Conservation (phyloP, 2,329 filamentous ascomycete genomes). For the Fusarium piperis region DNA sequence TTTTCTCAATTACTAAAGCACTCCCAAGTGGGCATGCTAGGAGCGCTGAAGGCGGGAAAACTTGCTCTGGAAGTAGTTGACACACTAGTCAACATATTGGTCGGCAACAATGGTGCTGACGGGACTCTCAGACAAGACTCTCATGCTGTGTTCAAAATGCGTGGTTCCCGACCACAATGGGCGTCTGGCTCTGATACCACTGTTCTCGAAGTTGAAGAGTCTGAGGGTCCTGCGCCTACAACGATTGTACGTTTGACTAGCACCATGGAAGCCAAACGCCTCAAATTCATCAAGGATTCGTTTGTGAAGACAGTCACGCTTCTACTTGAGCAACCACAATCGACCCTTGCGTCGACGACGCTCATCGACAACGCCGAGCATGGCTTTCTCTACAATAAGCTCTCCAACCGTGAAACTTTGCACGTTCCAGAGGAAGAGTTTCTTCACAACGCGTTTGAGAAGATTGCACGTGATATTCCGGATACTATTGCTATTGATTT, state of each 20-base stretch:
- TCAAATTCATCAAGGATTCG: constrained; percentile 3
- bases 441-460: constrained; percentile 5
- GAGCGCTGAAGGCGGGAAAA: constrained; percentile 3
- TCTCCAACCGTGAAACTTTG: neutral
- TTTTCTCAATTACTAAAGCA: constrained; percentile 23
- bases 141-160: neutral
- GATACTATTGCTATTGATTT: constrained; percentile 12
- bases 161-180: constrained; percentile 4
- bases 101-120: neutral
- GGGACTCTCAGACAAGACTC: neutral
- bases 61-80: constrained; percentile 11
- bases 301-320: neutral
- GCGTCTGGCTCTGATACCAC: constrained; percentile 3
- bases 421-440: neutral
- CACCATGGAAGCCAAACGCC: constrained; percentile 5
- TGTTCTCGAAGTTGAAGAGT: constrained; percentile 4
- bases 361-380: neutral
- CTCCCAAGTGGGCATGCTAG: constrained; percentile 39
- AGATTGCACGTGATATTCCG: neutral
- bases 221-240: neutral
- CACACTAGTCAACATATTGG: constrained; percentile 29
- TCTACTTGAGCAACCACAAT: neutral
- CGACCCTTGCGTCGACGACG: neutral
- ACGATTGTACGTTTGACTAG: constrained; percentile 2
- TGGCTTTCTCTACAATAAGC: neutral